These are phyloP conservation scores for Colletotrichum tamarilloi DNA, from an alignment of 2,329 filamentous ascomycete genomes.

Conservation along the genomic window DNA sequence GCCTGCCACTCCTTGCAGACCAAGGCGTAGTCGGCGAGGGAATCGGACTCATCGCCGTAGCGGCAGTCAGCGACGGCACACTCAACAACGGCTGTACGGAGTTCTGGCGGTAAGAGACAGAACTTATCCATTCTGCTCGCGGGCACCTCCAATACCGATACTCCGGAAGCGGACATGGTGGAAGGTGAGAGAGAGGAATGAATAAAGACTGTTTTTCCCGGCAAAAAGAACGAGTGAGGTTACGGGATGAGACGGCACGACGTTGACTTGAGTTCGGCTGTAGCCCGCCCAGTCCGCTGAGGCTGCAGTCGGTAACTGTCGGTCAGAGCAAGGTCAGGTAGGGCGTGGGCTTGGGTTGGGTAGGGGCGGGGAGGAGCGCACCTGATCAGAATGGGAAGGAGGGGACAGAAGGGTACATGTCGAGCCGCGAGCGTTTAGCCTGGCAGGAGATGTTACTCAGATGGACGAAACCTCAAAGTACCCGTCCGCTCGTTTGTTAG, in stretches of 20 bases:
- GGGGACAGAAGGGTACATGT: slow-evolving; percentile 18
- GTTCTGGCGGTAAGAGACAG: slow-evolving; percentile 29
- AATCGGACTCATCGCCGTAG: slow-evolving; percentile 32
- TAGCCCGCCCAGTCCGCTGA: slow-evolving; percentile 27
- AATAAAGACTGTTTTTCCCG: neutral
- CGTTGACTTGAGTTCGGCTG: slow-evolving; percentile 33
- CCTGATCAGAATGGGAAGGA: slow-evolving; percentile 18
- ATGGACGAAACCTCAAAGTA: slow-evolving; percentile 5
- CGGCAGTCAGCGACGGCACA: slow-evolving; percentile 37
- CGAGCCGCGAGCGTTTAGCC: neutral
- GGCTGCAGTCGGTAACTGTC: slow-evolving; percentile 33
- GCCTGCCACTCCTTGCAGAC: slow-evolving; percentile 43
- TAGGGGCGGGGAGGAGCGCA: slow-evolving; percentile 23
- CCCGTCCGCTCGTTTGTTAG: slow-evolving; percentile 6
- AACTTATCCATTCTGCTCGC: slow-evolving; percentile 26
- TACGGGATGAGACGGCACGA: slow-evolving; percentile 34
- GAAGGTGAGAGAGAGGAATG: neutral
- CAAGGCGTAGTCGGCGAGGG: slow-evolving; percentile 38
- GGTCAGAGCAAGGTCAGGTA: slow-evolving; percentile 28
- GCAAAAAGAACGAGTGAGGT: slow-evolving; percentile 21
- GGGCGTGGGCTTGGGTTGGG: slow-evolving; percentile 12
- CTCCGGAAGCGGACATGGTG: slow-evolving; percentile 14
- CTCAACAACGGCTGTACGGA: slow-evolving; percentile 31
- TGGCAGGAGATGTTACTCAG: neutral
- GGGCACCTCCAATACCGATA: slow-evolving; percentile 10